Percentiles rank a stretch among this genome's conserved stretches.
These are phyloP conservation scores for Colletotrichum endophyticum DNA, from an alignment of 2,329 filamentous ascomycete genomes.

Conservation along the genomic window DNA sequence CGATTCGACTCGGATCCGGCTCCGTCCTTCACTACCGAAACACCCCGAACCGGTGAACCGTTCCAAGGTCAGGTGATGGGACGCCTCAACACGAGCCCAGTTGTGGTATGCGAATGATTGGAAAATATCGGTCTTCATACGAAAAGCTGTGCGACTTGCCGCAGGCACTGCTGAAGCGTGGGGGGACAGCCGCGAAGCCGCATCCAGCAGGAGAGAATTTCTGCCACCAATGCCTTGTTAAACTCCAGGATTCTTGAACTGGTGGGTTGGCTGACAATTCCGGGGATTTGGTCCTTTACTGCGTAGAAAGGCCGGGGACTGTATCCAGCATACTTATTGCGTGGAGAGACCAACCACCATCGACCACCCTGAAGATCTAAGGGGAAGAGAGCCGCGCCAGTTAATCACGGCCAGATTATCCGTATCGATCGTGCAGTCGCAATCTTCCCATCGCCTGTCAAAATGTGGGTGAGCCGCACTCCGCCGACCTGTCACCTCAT, in stretches of 20 bases:
- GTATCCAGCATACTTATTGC: not conserved
- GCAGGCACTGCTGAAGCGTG: not conserved
- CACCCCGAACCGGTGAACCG: conserved; percentile 3
- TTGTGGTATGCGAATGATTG: not conserved
- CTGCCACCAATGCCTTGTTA: not conserved
- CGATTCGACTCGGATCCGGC: conserved; percentile 18
- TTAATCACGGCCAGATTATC: not conserved
- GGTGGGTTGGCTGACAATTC: not conserved
- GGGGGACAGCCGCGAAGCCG: not conserved
- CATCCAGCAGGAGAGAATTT: not conserved
- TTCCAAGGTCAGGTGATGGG: not conserved
- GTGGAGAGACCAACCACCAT: not conserved
- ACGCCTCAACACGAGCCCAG: not conserved
- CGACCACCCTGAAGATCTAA: not conserved
- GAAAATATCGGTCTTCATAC: not conserved
- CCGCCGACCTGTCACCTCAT: not conserved
- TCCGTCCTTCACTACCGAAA: conserved; percentile 13
- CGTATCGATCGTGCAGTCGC: not conserved
- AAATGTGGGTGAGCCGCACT: conserved; percentile 2
- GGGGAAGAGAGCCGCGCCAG: not conserved
- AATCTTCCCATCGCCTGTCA: conserved; percentile 1
- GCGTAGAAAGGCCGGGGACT: not conserved
- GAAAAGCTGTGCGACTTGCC: not conserved
- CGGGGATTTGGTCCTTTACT: conserved; percentile 10
- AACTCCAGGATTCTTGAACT: not conserved